Evolutionary conservation across 371 early-diverging fungal species (phyloP).

Genomic region (Lichtheimia ramosa): DNA sequence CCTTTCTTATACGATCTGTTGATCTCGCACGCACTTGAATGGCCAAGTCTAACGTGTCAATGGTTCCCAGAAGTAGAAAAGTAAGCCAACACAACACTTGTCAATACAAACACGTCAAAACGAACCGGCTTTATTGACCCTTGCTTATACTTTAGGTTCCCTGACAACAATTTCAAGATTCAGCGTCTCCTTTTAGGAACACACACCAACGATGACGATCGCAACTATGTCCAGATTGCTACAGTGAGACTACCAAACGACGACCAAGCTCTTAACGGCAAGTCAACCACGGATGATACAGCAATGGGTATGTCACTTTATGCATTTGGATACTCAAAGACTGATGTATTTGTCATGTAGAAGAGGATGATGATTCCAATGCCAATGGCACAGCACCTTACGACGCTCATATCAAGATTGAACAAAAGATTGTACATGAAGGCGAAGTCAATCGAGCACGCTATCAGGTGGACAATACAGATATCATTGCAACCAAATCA

Average conservation of each 20-base stretch:
- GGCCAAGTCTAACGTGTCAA: slow-evolving; percentile 98
- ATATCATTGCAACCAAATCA: slow-evolving; percentile 97
- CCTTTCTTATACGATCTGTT: slow-evolving; percentile 98
- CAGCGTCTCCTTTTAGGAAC: slow-evolving; percentile 94
- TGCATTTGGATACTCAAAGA: not conserved
- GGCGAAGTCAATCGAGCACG: slow-evolving; percentile 97
- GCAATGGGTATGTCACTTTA: not conserved
- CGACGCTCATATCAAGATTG: slow-evolving; percentile 82
- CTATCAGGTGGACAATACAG: slow-evolving; percentile 93
- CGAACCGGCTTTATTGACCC: too few species aligned
- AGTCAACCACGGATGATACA: not conserved
- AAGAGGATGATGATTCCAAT: slow-evolving; percentile 4
- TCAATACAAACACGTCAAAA: too few species aligned
- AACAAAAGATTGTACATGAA: slow-evolving; percentile 93
- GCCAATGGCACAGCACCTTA: slow-evolving; percentile 34
- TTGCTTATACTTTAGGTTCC: slow-evolving; percentile 56
- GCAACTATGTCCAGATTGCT: slow-evolving; percentile 96
- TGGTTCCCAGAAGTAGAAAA: slow-evolving; percentile 97
- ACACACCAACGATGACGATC: slow-evolving; percentile 96
- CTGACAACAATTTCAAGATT: slow-evolving; percentile 86
- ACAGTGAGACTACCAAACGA: slow-evolving; percentile 88
- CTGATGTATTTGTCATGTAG: not conserved
- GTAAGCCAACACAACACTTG: slow-evolving; percentile 30
- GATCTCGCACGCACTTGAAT: slow-evolving; percentile 97
- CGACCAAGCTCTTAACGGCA: slow-evolving; percentile 50